phyloP scores from a whole-genome alignment of 73 alveolate genomes.

The Paramecium primaurelia region DNA sequence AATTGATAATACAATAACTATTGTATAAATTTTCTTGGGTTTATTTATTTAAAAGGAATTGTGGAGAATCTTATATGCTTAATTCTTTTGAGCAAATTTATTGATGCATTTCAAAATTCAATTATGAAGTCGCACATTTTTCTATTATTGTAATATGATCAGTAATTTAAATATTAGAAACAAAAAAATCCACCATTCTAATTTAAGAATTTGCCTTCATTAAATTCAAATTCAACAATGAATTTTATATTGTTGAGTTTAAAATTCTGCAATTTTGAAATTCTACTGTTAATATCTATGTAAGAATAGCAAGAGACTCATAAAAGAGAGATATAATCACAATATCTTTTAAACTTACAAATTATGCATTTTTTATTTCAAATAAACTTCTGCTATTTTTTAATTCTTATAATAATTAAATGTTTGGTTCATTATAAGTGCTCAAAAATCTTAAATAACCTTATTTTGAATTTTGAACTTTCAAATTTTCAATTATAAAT shows the following conservation, averaged over 20 bases:
- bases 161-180: background rate
- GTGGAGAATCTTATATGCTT: background rate
- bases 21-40: background rate
- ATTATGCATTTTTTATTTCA: background rate
- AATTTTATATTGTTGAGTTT: background rate
- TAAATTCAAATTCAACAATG: no score
- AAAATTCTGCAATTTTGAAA: background rate
- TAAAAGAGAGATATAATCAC: background rate
- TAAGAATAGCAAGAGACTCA: background rate
- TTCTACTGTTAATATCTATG: background rate
- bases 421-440: no score
- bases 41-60: no score
- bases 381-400: background rate
- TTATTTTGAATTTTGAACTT: background rate
- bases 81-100: background rate
- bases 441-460: background rate
- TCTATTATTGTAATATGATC: no score
- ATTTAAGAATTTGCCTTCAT: background rate
- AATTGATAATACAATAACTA: background rate
- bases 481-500: background rate
- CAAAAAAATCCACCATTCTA: background rate
- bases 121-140: no score
- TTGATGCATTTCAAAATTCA: no score
- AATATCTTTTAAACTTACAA: no score
- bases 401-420: no score